Percentiles rank a stretch among this genome's conserved stretches.
phyloP scores from a whole-genome alignment of 148 eudicot species.

The Fagopyrum esculentum region DNA sequence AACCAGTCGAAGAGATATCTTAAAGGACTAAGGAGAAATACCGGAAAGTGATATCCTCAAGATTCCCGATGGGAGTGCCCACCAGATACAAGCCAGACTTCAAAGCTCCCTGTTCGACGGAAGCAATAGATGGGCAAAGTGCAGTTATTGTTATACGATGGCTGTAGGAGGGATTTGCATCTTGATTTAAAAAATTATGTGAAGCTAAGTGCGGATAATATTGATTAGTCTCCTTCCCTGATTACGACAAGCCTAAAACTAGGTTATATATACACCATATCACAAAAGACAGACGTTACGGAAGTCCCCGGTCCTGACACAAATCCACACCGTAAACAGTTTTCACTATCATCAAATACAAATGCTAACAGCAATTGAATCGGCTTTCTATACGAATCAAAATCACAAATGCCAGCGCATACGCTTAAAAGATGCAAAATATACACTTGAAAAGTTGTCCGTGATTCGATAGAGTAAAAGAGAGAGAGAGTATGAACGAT shows the following conservation, averaged over 20 bases:
- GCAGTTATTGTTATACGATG: background rate
- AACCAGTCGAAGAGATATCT: background rate
- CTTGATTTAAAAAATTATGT: background rate
- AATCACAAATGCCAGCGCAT: background rate
- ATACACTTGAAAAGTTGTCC: background rate
- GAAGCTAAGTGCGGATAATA: background rate
- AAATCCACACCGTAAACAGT: background rate
- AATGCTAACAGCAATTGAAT: background rate
- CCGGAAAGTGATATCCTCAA: slow-evolving; percentile 89
- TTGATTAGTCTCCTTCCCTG: background rate
- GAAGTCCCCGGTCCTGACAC: background rate
- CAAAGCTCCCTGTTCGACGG: slow-evolving; percentile 45
- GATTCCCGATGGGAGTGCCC: slow-evolving; percentile 84
- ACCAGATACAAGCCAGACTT: slow-evolving; percentile 79
- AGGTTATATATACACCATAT: background rate
- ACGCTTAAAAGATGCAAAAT: background rate
- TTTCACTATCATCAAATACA: background rate
- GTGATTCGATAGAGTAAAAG: slow-evolving; percentile 8
- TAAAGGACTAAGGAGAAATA: slow-evolving; percentile 14
- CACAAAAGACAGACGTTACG: background rate
- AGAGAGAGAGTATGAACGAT: background rate
- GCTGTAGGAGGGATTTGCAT: background rate
- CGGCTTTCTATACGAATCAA: background rate
- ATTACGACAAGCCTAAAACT: background rate
- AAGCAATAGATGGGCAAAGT: background rate